phyloP scores from a whole-genome alignment of 139 green algal species.

The Coelastrella sp. region DNA sequence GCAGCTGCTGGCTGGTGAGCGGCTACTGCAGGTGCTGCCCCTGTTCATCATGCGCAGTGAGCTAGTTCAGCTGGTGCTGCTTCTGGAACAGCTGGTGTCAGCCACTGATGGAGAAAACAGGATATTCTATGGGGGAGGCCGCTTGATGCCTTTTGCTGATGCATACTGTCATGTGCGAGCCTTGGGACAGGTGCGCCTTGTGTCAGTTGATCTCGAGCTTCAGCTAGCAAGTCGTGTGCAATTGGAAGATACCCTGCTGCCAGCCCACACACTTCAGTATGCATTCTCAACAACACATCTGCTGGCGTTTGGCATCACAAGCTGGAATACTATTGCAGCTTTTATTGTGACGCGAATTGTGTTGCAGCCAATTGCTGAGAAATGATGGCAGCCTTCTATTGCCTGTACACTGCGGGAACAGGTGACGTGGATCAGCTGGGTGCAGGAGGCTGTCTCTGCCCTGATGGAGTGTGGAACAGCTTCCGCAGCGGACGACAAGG shows the following conservation, averaged over 20 bases:
- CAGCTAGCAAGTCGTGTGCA: too few species aligned
- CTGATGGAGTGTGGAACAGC: background rate
- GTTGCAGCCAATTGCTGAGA: too few species aligned
- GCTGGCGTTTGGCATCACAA: too few species aligned
- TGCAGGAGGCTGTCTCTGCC: background rate
- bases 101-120: background rate
- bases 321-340: too few species aligned
- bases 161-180: background rate
- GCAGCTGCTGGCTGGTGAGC: background rate
- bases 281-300: too few species aligned
- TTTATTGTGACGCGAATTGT: too few species aligned
- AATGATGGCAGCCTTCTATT: background rate
- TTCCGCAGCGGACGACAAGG: background rate
- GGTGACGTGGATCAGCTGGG: background rate
- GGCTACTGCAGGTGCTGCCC: conserved; percentile 15
- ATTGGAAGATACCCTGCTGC: too few species aligned
- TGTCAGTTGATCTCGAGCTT: too few species aligned
- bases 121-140: background rate
- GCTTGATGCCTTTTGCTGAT: background rate
- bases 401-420: background rate
- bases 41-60: background rate
- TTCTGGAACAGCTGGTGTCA: conserved; percentile 11
- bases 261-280: too few species aligned
- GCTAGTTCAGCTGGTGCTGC: conserved; percentile 23
- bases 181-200: background rate